These are phyloP conservation scores for Reutealis trisperma DNA, from an alignment of 345 rosid species.

Conservation along the genomic window DNA sequence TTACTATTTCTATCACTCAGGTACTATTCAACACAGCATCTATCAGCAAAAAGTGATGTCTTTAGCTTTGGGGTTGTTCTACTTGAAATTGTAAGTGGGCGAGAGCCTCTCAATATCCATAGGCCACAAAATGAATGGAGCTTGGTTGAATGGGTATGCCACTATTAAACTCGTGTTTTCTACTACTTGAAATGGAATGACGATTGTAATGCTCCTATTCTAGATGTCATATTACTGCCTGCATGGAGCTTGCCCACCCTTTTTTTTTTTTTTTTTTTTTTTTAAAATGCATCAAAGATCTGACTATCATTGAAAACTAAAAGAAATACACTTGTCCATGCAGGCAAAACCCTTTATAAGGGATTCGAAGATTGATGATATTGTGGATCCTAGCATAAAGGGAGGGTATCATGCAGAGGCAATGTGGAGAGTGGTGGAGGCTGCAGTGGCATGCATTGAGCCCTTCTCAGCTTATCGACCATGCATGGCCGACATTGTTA, in stretches of 20 bases:
- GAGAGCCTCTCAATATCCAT: conserved; percentile 67
- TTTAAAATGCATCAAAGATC: background rate
- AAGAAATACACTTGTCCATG: conserved; percentile 7
- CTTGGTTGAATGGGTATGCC: conserved; percentile 74
- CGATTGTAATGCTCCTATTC: background rate
- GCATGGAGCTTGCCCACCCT: background rate
- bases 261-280: background rate
- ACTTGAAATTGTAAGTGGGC: conserved; percentile 62
- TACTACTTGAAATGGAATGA: background rate
- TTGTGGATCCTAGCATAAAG: conserved; percentile 63
- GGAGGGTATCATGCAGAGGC: conserved; percentile 76
- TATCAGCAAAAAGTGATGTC: conserved; percentile 72
- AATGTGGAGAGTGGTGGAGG: conserved; percentile 79
- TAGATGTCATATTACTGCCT: background rate
- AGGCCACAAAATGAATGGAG: conserved; percentile 73
- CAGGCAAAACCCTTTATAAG: conserved; percentile 69
- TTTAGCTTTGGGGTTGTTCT: conserved; percentile 74
- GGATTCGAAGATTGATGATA: conserved; percentile 69
- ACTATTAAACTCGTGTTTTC: background rate
- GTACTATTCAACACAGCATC: conserved; percentile 68
- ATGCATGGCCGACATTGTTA: conserved; percentile 57
- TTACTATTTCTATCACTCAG: conserved; percentile 31
- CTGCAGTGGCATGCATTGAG: conserved; percentile 66
- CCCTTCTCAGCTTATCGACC: conserved; percentile 62
- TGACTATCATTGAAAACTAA: conserved; percentile 10